Evolutionary conservation across 2,329 filamentous ascomycete genomes (phyloP), one percentile per base, ranked within the genome.

Genomic region (Exophiala xenobiotica): DNA sequence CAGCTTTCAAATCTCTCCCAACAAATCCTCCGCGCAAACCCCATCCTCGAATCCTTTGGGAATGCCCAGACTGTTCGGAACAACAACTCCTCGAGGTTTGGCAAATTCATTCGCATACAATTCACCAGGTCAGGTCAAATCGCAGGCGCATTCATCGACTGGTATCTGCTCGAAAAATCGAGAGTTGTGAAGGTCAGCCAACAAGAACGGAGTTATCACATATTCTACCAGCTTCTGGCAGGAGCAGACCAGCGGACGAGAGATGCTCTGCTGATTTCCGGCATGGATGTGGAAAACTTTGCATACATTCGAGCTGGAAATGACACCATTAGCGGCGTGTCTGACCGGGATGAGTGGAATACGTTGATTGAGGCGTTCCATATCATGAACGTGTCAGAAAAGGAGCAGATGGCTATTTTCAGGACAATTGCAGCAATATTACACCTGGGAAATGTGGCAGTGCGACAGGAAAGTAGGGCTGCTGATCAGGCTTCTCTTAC

Each of bases 81-180:
- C 70, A 93, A 99, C 74, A 99, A 99, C 68, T 99, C 93, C 0
- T 99, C 93, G 4, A 85, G 93, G 58, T 99, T 99, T 65, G 93
- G 93, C 66, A 99, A 99, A 69, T 99, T 99, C 65, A 99, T 99
- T 67, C 82, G 95, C 43, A 99, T 99, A 65, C 90, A 96, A 67
- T 96, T 99, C 71, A 90, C 84, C 26, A 81, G 88, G 19, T 82
- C 82, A 27, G 95, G 95, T 22, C 87, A 93, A 48, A 99, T 99
- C 60, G 88, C 88, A 3, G 95, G 95, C 27, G 93, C 93, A 18
- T 96, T 90, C 72, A 97, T 99, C 60, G 91, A 99, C 68, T 99
- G 93, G 93, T 99, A 97, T 70, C 78, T 99, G 0, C 76, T 99
- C 11, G 93, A 99, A 67, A 99, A 99, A 70, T 99, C 93, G n/a